These are phyloP conservation scores for Nicotiana rustica DNA, from an alignment of 305 asterid genomes.

Conservation along the genomic window DNA sequence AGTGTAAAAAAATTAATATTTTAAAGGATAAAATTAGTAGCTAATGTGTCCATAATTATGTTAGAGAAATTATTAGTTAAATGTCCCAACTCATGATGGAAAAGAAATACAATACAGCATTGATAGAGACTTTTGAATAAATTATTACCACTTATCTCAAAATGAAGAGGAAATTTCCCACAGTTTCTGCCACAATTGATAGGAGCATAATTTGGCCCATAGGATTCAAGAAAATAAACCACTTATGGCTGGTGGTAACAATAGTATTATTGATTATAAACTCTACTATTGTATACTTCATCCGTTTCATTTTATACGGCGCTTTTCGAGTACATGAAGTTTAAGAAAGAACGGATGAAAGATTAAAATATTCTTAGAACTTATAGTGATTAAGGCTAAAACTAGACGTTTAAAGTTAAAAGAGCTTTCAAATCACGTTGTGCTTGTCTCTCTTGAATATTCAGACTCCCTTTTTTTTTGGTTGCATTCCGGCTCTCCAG, in stretches of 20 bases:
- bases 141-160: constrained; percentile 17
- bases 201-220: not conserved
- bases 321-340: not conserved
- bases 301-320: too few relatives aligned
- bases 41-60: not conserved
- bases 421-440: too few relatives aligned
- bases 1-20: too few relatives aligned
- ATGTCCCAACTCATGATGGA: not conserved
- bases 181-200: not conserved
- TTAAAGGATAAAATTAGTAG: not conserved
- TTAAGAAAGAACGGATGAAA: not conserved
- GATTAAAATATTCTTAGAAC: too few relatives aligned
- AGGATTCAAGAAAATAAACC: not conserved
- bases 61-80: not conserved
- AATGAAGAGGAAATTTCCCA: constrained; percentile 1
- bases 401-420: not conserved
- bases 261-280: not conserved
- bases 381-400: not conserved
- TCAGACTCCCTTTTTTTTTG: too few relatives aligned
- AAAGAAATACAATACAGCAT: not conserved
- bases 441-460: too few relatives aligned
- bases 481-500: too few relatives aligned
- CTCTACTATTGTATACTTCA: too few relatives aligned
- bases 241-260: not conserved
- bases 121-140: not conserved